Evolutionary conservation across 208 protist species (phyloP).

Genomic region (Trypanosoma melophagium): DNA sequence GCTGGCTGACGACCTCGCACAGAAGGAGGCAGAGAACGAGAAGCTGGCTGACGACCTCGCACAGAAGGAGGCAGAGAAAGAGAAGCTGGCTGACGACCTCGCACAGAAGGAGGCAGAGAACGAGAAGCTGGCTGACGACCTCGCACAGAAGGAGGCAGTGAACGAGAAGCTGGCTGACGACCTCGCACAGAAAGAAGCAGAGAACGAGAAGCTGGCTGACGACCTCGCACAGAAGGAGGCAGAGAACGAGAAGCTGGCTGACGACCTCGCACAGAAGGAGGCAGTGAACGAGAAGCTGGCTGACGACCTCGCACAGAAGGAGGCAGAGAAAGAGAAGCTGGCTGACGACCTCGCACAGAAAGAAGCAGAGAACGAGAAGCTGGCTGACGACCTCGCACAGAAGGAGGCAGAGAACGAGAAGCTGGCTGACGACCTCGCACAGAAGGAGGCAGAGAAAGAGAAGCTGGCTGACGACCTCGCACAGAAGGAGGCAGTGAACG

Average conservation of each 20-base stretch:
- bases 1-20: constrained; percentile 24
- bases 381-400: too few relatives aligned
- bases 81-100: constrained; percentile 31
- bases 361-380: too few relatives aligned
- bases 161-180: too few relatives aligned
- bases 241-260: too few relatives aligned
- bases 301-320: too few relatives aligned
- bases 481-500: background rate
- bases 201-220: constrained; percentile 15
- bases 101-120: constrained; percentile 20
- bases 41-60: too few relatives aligned
- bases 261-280: too few relatives aligned
- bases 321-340: constrained; percentile 2
- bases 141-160: constrained; percentile 17
- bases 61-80: too few relatives aligned
- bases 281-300: too few relatives aligned
- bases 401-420: constrained; percentile 3
- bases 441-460: constrained; percentile 18
- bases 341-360: too few relatives aligned
- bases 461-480: background rate
- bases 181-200: too few relatives aligned
- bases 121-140: constrained; percentile 27
- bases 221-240: too few relatives aligned
- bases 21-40: background rate
- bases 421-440: constrained; percentile 25